Base-by-base conservation (phyloP, 2,329 filamentous ascomycete species). In the Phialocephala sp. region DNA sequence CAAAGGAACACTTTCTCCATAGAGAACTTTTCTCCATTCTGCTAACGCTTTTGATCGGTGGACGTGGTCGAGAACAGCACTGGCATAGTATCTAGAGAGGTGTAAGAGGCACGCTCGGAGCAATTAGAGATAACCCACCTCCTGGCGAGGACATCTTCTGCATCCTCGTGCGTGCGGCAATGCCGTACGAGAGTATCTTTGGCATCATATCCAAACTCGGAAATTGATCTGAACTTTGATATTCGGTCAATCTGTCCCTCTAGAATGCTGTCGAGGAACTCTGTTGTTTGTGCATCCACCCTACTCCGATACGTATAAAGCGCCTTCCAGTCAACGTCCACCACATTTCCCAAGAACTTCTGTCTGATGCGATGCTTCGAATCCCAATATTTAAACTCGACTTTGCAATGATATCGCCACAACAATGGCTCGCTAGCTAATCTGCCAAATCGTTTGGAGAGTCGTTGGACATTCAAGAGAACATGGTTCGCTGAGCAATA, bases 171-270 rank as follows among this genome's bases (percentile, higher is more conserved):
- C 9, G 18, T 84, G 80, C 81, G 81, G 66, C 85, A 87, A 75
- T 97, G 89, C 63, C 84, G 82, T 66, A 93, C 74, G 58, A 98
- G 83, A 62, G 89, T 89, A 76, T 97, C 94, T 77, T 97, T 97
- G 55, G 90, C 91, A 80, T 98, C 93, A 74, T 94, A 94, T 0
- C 93, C 93, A 73, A 89, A 83, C 35, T 83, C 80, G 61, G 91
- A 88, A 68, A 98, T 91, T 59, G 84, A 80, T 72, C 91, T 87
- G 68, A 93, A 89, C 73, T 89, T 89, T 63, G 84, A 83, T 64
- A 93, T 84, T 22, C 93, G 89, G 62, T 87, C 83, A 41, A 88
- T 84, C 76, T 93, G 91, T 37, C 86, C 88, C n/a, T 81, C 77
- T 62, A 98, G 81, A 65, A 97, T 88, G 36, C 81, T 84, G 68